Conservation (phyloP, 169 alveolate genomes). For the Plasmodium coatneyi region DNA sequence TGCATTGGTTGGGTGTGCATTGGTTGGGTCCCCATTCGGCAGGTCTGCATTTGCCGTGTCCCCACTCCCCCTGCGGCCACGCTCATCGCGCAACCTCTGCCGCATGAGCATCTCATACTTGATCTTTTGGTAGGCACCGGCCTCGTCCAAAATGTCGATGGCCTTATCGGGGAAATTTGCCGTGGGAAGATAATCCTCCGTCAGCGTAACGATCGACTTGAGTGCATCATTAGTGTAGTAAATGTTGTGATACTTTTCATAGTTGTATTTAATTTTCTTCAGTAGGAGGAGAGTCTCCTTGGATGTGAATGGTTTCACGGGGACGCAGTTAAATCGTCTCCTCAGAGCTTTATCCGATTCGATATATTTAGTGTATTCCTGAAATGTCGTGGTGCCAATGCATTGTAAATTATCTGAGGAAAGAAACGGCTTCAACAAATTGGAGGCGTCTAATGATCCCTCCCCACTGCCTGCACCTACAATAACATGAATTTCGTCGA, state of each 20-base stretch:
- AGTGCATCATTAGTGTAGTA: constrained; percentile 80
- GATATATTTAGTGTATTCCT: constrained; percentile 82
- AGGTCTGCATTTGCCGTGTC: no score
- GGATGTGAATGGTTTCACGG: constrained; percentile 85
- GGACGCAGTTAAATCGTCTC: constrained; percentile 90
- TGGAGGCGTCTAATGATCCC: constrained; percentile 93
- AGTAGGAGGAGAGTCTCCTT: constrained; percentile 83
- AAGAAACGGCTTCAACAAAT: constrained; percentile 90
- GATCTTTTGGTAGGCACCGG: constrained; percentile 89
- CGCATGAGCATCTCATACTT: constrained; percentile 63
- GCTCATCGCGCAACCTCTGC: constrained; percentile 6
- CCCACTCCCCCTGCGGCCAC: neutral
- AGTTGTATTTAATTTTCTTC: constrained; percentile 84
- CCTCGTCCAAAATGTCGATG: constrained; percentile 89
- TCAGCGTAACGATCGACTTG: constrained; percentile 75
- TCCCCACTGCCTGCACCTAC: constrained; percentile 90
- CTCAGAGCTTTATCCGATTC: constrained; percentile 90
- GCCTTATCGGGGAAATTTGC: constrained; percentile 89
- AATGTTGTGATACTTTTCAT: constrained; percentile 89
- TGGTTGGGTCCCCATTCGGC: neutral
- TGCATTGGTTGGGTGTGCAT: no score
- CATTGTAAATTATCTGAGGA: constrained; percentile 91
- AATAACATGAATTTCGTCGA: constrained; percentile 91
- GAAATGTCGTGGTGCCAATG: constrained; percentile 85
- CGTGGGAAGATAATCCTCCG: constrained; percentile 84